These are phyloP conservation scores for Trypanosoma cruzi DNA, from an alignment of 208 protist species.

Conservation along the genomic window DNA sequence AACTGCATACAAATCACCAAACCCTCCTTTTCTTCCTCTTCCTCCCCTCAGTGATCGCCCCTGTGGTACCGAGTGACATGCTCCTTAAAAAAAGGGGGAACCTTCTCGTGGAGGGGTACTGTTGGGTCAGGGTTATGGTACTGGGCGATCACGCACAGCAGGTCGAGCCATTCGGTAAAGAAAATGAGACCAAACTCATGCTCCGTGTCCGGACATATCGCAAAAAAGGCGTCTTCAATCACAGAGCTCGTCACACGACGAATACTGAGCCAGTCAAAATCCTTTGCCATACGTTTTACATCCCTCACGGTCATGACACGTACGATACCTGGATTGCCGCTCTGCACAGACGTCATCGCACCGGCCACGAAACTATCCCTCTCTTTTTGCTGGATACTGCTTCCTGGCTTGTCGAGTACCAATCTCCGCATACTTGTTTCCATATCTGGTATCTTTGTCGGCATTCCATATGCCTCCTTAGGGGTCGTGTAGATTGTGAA, in stretches of 20 bases:
- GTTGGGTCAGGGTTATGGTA: constrained; percentile 50
- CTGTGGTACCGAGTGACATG: constrained; percentile 39
- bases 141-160: constrained; percentile 58
- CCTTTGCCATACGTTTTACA: constrained; percentile 45
- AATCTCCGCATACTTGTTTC: not conserved
- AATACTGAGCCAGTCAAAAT: constrained; percentile 48
- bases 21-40: not conserved
- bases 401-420: not conserved
- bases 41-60: not conserved
- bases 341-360: not conserved
- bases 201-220: constrained; percentile 38
- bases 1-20: not conserved
- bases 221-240: constrained; percentile 44
- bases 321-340: constrained; percentile 60
- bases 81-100: constrained; percentile 44
- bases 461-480: constrained; percentile 59
- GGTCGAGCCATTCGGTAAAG: constrained; percentile 67
- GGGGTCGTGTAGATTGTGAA: constrained; percentile 53
- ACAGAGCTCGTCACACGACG: constrained; percentile 25
- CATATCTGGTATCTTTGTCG: not conserved
- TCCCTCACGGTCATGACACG: constrained; percentile 48
- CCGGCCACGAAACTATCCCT: not conserved
- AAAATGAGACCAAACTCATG: constrained; percentile 63
- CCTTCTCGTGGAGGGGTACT: constrained; percentile 59
- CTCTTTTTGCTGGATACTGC: not conserved